phyloP scores from a whole-genome alignment of 2,329 filamentous ascomycete genomes.

The Pestalotiopsis fici region DNA sequence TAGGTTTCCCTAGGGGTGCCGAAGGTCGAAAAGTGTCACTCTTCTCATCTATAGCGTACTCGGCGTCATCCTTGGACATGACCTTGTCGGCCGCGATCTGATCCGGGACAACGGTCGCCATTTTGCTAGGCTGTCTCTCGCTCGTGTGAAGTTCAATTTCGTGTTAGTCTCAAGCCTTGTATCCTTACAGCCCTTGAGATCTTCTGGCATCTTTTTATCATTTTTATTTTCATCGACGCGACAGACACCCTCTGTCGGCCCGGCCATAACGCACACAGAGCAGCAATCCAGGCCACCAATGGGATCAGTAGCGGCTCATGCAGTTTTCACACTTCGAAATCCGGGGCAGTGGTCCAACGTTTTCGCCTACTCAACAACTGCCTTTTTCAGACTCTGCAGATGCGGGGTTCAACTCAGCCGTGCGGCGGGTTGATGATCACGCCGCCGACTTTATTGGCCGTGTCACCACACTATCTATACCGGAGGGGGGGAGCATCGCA shows the following conservation, averaged over 20 bases:
- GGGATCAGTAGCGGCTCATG: neutral
- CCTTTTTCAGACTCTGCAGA: conserved; percentile 4
- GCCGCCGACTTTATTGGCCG: neutral
- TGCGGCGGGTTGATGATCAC: neutral
- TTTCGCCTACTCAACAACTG: conserved; percentile 4
- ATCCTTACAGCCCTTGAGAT: too few species aligned
- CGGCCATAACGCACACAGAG: neutral
- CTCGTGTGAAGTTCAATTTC: neutral
- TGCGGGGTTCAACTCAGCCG: conserved; percentile 1
- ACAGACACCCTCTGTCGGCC: neutral
- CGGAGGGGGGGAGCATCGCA: neutral
- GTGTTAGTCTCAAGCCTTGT: neutral
- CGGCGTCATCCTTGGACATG: conserved; percentile 15
- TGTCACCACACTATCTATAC: neutral
- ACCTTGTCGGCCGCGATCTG: conserved; percentile 15
- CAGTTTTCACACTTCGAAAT: neutral
- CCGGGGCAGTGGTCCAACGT: conserved; percentile 3
- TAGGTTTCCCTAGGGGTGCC: conserved; percentile 23
- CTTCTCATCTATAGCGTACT: conserved; percentile 15
- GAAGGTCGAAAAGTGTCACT: conserved; percentile 11
- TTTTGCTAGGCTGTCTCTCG: neutral
- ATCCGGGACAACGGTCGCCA: conserved; percentile 24
- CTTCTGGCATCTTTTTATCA: too few species aligned
- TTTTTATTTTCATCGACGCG: neutral
- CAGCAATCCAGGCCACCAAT: neutral